These are phyloP conservation scores for Pyrus communis DNA, from an alignment of 306 rosid genomes.

Conservation along the genomic window DNA sequence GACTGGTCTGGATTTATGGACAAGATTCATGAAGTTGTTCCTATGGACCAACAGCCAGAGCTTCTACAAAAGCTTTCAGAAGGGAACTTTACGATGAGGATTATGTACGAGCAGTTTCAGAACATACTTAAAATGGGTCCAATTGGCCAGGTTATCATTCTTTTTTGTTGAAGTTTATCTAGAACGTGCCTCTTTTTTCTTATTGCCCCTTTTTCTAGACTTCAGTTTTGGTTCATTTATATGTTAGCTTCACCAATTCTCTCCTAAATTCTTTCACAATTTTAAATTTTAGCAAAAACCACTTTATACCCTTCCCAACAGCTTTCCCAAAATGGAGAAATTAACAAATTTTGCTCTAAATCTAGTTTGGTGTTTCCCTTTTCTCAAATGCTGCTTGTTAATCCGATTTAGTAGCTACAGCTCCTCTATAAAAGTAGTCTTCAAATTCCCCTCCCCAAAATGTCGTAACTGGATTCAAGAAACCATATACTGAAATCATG, in stretches of 20 bases:
- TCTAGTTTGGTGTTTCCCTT: neutral
- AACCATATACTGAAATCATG: neutral
- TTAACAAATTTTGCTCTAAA: neutral
- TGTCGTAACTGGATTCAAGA: neutral
- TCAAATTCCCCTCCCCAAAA: neutral
- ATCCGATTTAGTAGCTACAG: neutral
- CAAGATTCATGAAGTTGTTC: constrained; percentile 89
- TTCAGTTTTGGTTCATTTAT: neutral
- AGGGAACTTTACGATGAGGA: constrained; percentile 77
- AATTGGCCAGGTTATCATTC: constrained; percentile 45
- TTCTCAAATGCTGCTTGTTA: neutral
- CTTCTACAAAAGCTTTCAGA: constrained; percentile 76
- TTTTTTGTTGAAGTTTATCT: neutral
- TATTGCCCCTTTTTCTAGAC: neutral
- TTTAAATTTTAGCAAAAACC: neutral
- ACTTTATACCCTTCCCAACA: neutral
- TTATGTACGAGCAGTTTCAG: constrained; percentile 86
- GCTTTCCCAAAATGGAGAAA: neutral
- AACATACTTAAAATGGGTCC: constrained; percentile 79
- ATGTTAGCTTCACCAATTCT: neutral
- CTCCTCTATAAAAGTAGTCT: neutral
- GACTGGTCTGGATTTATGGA: constrained; percentile 95
- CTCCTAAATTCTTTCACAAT: neutral
- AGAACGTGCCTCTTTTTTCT: neutral
- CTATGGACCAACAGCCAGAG: constrained; percentile 87